Conservation (phyloP, 768 basidiomycete genomes). For the Rhodocollybia butyracea region DNA sequence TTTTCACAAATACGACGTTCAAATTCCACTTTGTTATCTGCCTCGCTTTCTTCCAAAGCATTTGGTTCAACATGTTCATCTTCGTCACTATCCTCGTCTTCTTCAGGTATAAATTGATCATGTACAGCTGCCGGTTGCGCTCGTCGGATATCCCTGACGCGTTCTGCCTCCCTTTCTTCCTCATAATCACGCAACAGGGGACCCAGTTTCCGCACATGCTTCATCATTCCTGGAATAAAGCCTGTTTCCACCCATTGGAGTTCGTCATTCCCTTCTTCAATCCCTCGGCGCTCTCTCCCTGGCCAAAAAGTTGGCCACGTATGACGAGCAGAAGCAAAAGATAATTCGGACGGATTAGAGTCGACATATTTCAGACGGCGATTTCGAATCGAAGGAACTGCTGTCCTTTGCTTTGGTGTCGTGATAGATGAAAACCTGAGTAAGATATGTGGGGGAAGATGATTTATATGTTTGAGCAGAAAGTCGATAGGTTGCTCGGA, state of each 20-base stretch:
- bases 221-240: conserved; percentile 55
- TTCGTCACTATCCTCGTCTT: conserved; percentile 61
- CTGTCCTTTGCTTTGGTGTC: conserved; percentile 65
- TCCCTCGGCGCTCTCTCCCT: conserved; percentile 45
- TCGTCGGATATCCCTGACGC: conserved; percentile 45
- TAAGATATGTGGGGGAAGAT: conserved; percentile 68
- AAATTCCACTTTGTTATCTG: conserved; percentile 50
- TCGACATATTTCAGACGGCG: conserved; percentile 62
- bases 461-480: conserved; percentile 50
- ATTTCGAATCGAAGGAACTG: conserved; percentile 65
- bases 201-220: conserved; percentile 70
- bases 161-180: conserved; percentile 72
- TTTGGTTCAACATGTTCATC: not conserved
- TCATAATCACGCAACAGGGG: conserved; percentile 67
- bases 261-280: conserved; percentile 53
- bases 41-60: conserved; percentile 40
- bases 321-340: conserved; percentile 47
- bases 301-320: conserved; percentile 72
- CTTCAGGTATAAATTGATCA: conserved; percentile 62
- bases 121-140: conserved; percentile 27
- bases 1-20: conserved; percentile 61
- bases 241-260: conserved; percentile 60
- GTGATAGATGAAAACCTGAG: conserved; percentile 40
- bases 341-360: conserved; percentile 52
- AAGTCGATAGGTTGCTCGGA: conserved; percentile 57